Percentiles rank a stretch among this genome's conserved stretches.
phyloP scores from a whole-genome alignment of 257 asterid species.

The Henckelia pumila region DNA sequence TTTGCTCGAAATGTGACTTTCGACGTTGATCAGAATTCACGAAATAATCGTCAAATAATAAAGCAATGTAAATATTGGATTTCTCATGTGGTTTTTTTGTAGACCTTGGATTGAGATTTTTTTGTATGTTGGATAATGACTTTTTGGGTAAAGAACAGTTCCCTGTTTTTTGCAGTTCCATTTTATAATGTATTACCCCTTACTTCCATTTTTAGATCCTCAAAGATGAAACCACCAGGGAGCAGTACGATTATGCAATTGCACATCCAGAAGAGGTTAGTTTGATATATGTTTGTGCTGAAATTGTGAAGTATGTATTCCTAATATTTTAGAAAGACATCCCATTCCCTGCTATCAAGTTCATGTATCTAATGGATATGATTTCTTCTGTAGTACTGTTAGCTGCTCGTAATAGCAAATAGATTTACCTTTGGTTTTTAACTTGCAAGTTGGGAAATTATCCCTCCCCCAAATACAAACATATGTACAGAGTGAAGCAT shows the following conservation, averaged over 20 bases:
- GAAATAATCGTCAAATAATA: background rate
- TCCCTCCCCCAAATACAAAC: slow-evolving; percentile 8
- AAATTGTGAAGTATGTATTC: slow-evolving; percentile 16
- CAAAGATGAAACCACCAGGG: slow-evolving; percentile 95
- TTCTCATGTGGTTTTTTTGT: background rate
- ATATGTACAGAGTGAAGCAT: slow-evolving; percentile 11
- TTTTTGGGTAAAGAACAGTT: background rate
- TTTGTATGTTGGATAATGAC: background rate
- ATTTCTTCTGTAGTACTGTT: background rate
- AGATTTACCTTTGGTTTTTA: background rate
- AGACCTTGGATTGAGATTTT: background rate
- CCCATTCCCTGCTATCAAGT: background rate
- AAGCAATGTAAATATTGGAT: background rate
- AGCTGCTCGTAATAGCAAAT: background rate
- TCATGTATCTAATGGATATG: background rate
- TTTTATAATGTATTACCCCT: slow-evolving; percentile 19
- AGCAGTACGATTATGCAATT: slow-evolving; percentile 93
- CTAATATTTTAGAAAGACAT: background rate
- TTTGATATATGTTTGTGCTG: slow-evolving; percentile 17
- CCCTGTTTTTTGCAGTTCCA: background rate
- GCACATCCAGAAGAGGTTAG: slow-evolving; percentile 97
- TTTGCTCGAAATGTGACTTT: too few species aligned
- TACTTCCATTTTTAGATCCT: slow-evolving; percentile 53
- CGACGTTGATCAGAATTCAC: background rate
- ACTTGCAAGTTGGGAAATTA: background rate